A percentile compares a stretch with the other conserved stretches of the same genome.
Conservation (phyloP, 495 filamentous ascomycete species). For the Penicillium salamii region DNA sequence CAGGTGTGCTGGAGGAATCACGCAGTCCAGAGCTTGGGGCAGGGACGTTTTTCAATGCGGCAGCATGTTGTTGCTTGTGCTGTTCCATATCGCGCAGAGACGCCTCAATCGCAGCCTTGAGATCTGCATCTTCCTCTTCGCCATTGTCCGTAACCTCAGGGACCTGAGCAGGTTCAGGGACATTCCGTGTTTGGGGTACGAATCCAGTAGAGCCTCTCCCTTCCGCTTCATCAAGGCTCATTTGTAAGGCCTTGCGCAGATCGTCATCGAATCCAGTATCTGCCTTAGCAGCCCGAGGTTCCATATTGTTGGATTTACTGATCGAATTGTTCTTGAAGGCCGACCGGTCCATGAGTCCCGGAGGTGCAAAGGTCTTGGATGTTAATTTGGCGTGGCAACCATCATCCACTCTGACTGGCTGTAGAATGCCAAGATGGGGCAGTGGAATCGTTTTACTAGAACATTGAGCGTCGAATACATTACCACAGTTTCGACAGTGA, state of each 20-base stretch:
- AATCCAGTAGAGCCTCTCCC: slow-evolving; percentile 68
- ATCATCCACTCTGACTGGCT: slow-evolving; percentile 94
- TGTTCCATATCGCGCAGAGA: slow-evolving; percentile 98
- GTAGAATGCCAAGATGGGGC: slow-evolving; percentile 87
- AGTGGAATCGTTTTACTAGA: slow-evolving; percentile 85
- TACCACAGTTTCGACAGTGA: slow-evolving; percentile 96
- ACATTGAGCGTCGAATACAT: slow-evolving; percentile 91
- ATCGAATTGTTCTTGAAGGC: slow-evolving; percentile 51
- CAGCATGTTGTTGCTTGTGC: slow-evolving; percentile 87
- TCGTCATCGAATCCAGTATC: slow-evolving; percentile 93
- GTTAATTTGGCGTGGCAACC: slow-evolving; percentile 90
- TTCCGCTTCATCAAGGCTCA: slow-evolving; percentile 94
- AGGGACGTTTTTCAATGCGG: slow-evolving; percentile 66
- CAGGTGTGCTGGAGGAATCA: slow-evolving; percentile 23
- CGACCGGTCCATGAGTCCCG: slow-evolving; percentile 41
- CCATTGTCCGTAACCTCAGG: slow-evolving; percentile 30
- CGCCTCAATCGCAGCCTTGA: slow-evolving; percentile 94
- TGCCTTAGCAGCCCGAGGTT: slow-evolving; percentile 81
- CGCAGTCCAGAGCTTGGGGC: slow-evolving; percentile 33
- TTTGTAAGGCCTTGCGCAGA: slow-evolving; percentile 84
- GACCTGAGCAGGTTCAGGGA: slow-evolving; percentile 40
- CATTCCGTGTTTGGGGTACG: slow-evolving; percentile 58
- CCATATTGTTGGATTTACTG: slow-evolving; percentile 64
- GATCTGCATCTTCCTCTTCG: slow-evolving; percentile 76
- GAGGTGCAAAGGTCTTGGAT: slow-evolving; percentile 56